Evolutionary conservation across 306 rosid genomes (phyloP), one percentile per base, ranked within the genome.

Genomic region (Hylodesmum podocarpum): DNA sequence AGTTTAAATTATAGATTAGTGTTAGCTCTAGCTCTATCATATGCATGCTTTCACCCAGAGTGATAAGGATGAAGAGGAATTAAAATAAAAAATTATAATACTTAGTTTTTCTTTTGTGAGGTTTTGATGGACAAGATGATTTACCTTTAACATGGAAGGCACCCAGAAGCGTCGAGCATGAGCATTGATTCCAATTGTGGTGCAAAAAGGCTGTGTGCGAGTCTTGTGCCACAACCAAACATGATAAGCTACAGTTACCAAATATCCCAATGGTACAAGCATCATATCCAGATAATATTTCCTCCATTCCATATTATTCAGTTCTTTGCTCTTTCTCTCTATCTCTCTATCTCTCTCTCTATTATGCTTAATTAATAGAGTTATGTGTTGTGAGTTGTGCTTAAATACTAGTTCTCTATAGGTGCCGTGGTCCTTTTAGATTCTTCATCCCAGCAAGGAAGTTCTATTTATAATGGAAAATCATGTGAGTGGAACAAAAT

Each of bases 111-210:
- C n/a, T 8, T 33, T 70, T 19, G 3, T 58, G 4, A 63, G 64
- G 51, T 63, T 22, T 47, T 64, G 10, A 76, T 64, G 73, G 34
- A 51, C 4, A 51, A 37, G 44, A 66, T 76, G 3, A 41, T 10
- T 13, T 70, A 81, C 85, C 85, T 76, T 76, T 51, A 81, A 59
- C 78, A 81, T 81, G 74, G 78, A 10, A 33, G 93, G 66, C 50
- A 93, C 97, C 98, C 98, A 93, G 27, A 81, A 84, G 31, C 96
- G 85, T 24, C 98, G 80, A 3, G 90, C 97, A 44, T 14, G 73
- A 69, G 92, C 86, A 46, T 93, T 89, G 65, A 86, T 91, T 41
- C 98, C 97, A 37, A 91, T 79, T 40, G 86, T 80, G 69, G 98
- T 93, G 4, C 84, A 81, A 70, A 80, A 82, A 1, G 98, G 96